Percentiles rank a stretch among this genome's conserved stretches.
phyloP scores from a whole-genome alignment of 1,139 yeast species.

The Diutina mesorugosa region DNA sequence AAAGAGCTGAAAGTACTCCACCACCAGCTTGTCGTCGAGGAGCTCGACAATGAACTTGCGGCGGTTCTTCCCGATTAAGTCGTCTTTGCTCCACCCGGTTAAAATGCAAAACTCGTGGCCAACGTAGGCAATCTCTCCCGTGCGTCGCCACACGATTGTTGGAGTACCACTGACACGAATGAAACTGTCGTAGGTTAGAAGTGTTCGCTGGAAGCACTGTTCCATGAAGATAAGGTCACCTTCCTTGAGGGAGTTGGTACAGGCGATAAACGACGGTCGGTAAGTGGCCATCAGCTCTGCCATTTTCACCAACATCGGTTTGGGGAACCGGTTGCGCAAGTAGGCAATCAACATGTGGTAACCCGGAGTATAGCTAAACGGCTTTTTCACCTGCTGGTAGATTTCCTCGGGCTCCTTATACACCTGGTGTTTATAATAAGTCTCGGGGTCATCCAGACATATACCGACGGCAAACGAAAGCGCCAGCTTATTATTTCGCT shows the following conservation, averaged over 20 bases:
- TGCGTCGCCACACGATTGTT: slow-evolving; percentile 88
- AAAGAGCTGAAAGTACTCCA: slow-evolving; percentile 79
- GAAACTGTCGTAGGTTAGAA: slow-evolving; percentile 78
- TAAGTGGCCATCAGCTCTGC: slow-evolving; percentile 84
- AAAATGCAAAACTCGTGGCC: slow-evolving; percentile 84
- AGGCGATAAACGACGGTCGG: slow-evolving; percentile 86
- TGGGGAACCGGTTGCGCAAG: slow-evolving; percentile 56
- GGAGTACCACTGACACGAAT: slow-evolving; percentile 85
- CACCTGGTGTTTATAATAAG: slow-evolving; percentile 10
- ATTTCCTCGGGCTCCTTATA: slow-evolving; percentile 70
- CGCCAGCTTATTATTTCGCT: slow-evolving; percentile 28
- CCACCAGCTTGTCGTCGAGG: slow-evolving; percentile 76
- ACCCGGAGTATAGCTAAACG: slow-evolving; percentile 85
- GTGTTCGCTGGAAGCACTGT: slow-evolving; percentile 86
- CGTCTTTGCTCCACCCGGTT: slow-evolving; percentile 79
- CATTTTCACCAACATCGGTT: slow-evolving; percentile 63
- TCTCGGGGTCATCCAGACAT: slow-evolving; percentile 19
- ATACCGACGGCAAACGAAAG: slow-evolving; percentile 45
- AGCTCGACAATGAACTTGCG: slow-evolving; percentile 78
- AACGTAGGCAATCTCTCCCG: slow-evolving; percentile 90
- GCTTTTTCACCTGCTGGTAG: slow-evolving; percentile 58
- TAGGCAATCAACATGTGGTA: slow-evolving; percentile 74
- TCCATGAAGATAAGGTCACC: slow-evolving; percentile 93
- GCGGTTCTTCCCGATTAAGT: slow-evolving; percentile 33
- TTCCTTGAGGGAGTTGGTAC: slow-evolving; percentile 77